A percentile compares a stretch with the other conserved stretches of the same genome.
phyloP scores from a whole-genome alignment of 345 rosid species.

The Gossypium stocksii region DNA sequence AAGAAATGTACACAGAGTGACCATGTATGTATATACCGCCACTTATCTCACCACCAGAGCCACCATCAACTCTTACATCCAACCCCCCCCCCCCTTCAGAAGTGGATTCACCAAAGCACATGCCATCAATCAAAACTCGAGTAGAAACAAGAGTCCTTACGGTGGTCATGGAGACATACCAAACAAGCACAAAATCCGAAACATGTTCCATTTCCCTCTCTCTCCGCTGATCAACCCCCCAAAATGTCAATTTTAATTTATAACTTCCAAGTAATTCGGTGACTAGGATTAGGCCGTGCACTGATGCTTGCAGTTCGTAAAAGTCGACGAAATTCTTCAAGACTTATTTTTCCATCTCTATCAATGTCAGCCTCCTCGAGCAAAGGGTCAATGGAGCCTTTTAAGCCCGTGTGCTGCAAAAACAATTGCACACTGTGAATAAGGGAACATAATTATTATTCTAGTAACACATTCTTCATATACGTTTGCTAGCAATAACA shows the following conservation, averaged over 20 bases:
- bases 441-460: too few species aligned
- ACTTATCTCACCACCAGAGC: conserved; percentile 4
- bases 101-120: background rate
- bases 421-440: background rate
- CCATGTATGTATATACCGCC: conserved; percentile 12
- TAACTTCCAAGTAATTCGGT: background rate
- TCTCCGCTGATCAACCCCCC: background rate
- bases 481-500: background rate
- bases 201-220: background rate
- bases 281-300: background rate
- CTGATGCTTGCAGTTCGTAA: conserved; percentile 81
- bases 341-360: conserved; percentile 87
- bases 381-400: conserved; percentile 81
- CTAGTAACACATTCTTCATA: background rate
- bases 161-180: background rate
- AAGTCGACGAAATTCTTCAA: conserved; percentile 77
- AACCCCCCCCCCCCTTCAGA: background rate
- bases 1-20: conserved; percentile 25
- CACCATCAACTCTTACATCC: background rate
- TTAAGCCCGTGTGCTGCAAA: conserved; percentile 77
- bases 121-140: background rate
- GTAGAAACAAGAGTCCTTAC: background rate
- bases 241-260: background rate
- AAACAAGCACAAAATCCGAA: background rate
- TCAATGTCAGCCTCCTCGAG: conserved; percentile 95